Evolutionary conservation across 2,329 filamentous ascomycete species (phyloP).

Genomic region (Parastagonospora avenae): DNA sequence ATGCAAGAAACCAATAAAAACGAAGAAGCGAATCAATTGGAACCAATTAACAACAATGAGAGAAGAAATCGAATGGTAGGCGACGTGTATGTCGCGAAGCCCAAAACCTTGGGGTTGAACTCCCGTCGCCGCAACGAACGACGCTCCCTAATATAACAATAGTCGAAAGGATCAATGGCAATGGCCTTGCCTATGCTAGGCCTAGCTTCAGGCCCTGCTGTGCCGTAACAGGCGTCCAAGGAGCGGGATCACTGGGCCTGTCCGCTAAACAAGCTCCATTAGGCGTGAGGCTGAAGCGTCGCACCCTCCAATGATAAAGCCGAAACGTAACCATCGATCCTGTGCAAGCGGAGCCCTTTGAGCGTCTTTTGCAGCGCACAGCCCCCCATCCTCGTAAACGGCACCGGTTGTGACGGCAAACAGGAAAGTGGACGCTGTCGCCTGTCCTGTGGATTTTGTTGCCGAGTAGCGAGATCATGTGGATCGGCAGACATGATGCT

Average conservation of each 20-base stretch:
- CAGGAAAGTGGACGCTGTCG: background rate
- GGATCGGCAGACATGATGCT: background rate
- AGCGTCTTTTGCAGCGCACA: background rate
- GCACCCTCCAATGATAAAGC: background rate
- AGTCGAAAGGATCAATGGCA: constrained; percentile 4
- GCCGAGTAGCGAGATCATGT: background rate
- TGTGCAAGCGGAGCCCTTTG: background rate
- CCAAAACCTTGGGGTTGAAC: constrained; percentile 1
- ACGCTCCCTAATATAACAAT: constrained; percentile 7
- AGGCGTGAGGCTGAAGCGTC: constrained; percentile 3
- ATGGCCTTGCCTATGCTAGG: background rate
- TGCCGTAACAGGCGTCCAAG: constrained; percentile 1
- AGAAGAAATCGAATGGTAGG: background rate
- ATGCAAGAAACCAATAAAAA: background rate
- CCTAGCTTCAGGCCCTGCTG: background rate
- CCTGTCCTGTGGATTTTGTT: background rate
- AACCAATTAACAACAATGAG: background rate
- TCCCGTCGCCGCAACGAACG: background rate
- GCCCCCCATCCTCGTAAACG: background rate
- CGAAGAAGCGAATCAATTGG: background rate
- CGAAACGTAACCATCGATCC: background rate
- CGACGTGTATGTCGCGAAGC: constrained; percentile 4
- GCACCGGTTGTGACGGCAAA: constrained; percentile 2
- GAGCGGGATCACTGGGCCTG: background rate
- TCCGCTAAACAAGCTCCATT: constrained; percentile 1